A percentile compares a stretch with the other conserved stretches of the same genome.
phyloP scores from a whole-genome alignment of 768 basidiomycete genomes.

The Mycena indigotica region DNA sequence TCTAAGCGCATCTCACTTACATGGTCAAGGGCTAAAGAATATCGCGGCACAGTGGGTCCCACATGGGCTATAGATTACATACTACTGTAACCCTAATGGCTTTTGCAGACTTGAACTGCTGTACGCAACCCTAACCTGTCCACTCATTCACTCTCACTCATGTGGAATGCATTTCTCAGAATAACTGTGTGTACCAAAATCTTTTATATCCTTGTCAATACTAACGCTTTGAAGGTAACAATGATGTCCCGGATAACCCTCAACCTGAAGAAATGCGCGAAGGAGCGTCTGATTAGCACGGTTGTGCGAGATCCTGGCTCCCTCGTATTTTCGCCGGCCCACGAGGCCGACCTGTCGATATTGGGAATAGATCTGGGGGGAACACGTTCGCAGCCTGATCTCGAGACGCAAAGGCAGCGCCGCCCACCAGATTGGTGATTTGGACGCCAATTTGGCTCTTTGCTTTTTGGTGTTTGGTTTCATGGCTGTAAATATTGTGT shows the following conservation, averaged over 20 bases:
- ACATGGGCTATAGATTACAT: background rate
- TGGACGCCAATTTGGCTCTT: too few relatives aligned
- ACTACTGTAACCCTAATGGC: background rate
- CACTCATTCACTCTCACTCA: conserved; percentile 8
- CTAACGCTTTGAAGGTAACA: conserved; percentile 41
- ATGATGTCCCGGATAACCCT: conserved; percentile 75
- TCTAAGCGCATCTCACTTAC: background rate
- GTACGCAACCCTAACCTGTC: conserved; percentile 28
- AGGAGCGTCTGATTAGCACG: conserved; percentile 18
- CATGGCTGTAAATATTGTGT: too few relatives aligned
- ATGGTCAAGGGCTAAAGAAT: conserved; percentile 40
- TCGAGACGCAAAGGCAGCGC: too few relatives aligned
- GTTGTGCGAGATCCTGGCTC: conserved; percentile 15
- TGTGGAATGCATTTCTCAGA: conserved; percentile 5
- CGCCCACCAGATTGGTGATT: too few relatives aligned
- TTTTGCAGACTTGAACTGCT: conserved; percentile 39
- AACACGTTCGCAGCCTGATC: too few relatives aligned
- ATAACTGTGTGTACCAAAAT: conserved; percentile 25
- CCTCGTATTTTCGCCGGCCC: conserved; percentile 5
- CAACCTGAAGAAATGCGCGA: conserved; percentile 50
- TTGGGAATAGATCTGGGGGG: too few relatives aligned
- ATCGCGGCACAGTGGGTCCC: conserved; percentile 48
- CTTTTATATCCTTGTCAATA: background rate
- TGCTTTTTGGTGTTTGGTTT: too few relatives aligned
- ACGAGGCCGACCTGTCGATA: background rate